Percentiles rank a stretch among this genome's conserved stretches.
These are phyloP conservation scores for Debaryomyces fabryi DNA, from an alignment of 1,139 yeast species.

Conservation along the genomic window DNA sequence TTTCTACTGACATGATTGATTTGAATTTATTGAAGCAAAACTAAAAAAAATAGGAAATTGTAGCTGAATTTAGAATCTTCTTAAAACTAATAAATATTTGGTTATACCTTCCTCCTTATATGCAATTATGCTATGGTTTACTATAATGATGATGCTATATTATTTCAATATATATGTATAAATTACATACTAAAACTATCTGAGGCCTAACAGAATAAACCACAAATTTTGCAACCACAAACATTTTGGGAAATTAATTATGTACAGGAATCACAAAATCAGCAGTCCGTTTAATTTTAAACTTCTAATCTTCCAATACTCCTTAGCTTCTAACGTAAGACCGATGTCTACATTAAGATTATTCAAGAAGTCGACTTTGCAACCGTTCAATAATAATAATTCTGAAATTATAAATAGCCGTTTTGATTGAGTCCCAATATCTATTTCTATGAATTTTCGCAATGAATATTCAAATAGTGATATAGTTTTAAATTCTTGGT, in stretches of 20 bases:
- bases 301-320: slow-evolving; percentile 54
- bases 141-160: neutral
- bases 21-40: neutral
- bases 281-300: slow-evolving; percentile 24
- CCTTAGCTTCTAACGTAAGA: slow-evolving; percentile 45
- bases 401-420: slow-evolving; percentile 72
- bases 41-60: neutral
- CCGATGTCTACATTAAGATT: slow-evolving; percentile 31
- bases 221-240: slow-evolving; percentile 24
- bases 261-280: slow-evolving; percentile 7
- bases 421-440: slow-evolving; percentile 15
- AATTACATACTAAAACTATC: neutral
- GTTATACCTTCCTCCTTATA: neutral
- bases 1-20: slow-evolving; percentile 19
- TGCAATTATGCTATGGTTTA: neutral
- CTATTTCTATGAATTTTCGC: slow-evolving; percentile 46
- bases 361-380: slow-evolving; percentile 34
- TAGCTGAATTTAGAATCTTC: slow-evolving; percentile 2
- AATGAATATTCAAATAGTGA: slow-evolving; percentile 64
- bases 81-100: neutral
- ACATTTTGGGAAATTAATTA: slow-evolving; percentile 4
- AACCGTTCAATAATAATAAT: slow-evolving; percentile 69
- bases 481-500: slow-evolving; percentile 30
- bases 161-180: neutral
- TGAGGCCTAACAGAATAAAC: neutral